Conservation (phyloP, 306 rosid species). For the Cucurbita pepo region DNA sequence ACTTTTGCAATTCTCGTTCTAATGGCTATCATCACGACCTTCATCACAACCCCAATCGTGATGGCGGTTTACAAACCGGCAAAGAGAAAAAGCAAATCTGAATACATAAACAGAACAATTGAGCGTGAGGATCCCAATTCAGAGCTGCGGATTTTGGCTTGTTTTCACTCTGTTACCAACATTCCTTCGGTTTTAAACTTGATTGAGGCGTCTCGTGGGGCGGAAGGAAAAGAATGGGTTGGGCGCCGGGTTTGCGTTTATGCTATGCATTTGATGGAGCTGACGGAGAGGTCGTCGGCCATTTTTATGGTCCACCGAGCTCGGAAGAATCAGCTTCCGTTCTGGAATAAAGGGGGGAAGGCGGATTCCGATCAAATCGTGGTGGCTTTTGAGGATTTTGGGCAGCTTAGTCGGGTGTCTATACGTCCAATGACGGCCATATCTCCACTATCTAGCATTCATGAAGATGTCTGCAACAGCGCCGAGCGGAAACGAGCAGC, state of each 20-base stretch:
- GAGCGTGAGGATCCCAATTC: slow-evolving; percentile 34
- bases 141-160: slow-evolving; percentile 45
- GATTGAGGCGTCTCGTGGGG: slow-evolving; percentile 72
- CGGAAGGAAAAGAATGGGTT: slow-evolving; percentile 30
- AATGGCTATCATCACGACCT: slow-evolving; percentile 84
- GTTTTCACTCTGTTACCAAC: slow-evolving; percentile 48
- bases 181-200: slow-evolving; percentile 61
- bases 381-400: slow-evolving; percentile 45
- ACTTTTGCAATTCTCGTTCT: slow-evolving; percentile 86
- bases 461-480: slow-evolving; percentile 36
- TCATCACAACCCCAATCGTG: slow-evolving; percentile 72
- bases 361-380: slow-evolving; percentile 25
- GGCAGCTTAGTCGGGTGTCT: slow-evolving; percentile 35
- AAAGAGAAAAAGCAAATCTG: slow-evolving; percentile 20
- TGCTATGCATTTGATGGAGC: slow-evolving; percentile 76
- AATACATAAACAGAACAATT: slow-evolving; percentile 41
- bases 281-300: slow-evolving; percentile 49
- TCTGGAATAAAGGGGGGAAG: slow-evolving; percentile 31
- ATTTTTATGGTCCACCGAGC: slow-evolving; percentile 55
- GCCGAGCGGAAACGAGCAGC: slow-evolving; percentile 38
- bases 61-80: slow-evolving; percentile 52
- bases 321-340: slow-evolving; percentile 42
- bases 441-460: slow-evolving; percentile 24
- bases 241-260: slow-evolving; percentile 49
- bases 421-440: slow-evolving; percentile 72